Evolutionary conservation across 2,329 filamentous ascomycete species (phyloP).

Genomic region (Trichophyton equinum): DNA sequence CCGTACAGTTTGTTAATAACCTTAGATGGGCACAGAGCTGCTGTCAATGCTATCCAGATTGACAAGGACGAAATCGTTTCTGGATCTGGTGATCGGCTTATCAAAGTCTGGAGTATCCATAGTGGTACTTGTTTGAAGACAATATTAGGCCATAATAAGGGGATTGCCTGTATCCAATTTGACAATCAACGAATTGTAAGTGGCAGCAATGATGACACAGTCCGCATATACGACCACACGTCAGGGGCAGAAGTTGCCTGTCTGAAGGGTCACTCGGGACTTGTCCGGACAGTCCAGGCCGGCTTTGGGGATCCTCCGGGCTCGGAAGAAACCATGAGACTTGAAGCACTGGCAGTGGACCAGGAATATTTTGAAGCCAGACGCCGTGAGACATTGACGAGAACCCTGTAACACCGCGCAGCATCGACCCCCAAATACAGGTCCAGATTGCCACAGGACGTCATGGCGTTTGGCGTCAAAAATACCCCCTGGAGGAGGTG

Average conservation of each 20-base stretch:
- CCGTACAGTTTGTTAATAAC: conserved; percentile 67
- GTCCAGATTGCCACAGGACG: conserved; percentile 60
- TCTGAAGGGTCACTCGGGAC: conserved; percentile 64
- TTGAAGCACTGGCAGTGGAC: conserved; percentile 62
- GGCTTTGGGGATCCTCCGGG: conserved; percentile 83
- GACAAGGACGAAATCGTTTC: conserved; percentile 78
- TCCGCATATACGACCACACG: conserved; percentile 83
- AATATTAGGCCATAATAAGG: conserved; percentile 78
- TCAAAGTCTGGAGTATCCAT: conserved; percentile 90
- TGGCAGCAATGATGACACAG: conserved; percentile 89
- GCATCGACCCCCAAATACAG: conserved; percentile 50
- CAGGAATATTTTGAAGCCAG: conserved; percentile 54
- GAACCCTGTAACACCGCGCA: conserved; percentile 38
- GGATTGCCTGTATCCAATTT: conserved; percentile 95
- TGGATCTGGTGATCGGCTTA: conserved; percentile 81
- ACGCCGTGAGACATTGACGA: conserved; percentile 29
- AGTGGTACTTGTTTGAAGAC: conserved; percentile 64
- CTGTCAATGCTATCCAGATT: conserved; percentile 93
- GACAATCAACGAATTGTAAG: conserved; percentile 88
- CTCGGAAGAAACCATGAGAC: conserved; percentile 59
- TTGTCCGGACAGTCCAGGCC: conserved; percentile 90
- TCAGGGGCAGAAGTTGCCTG: conserved; percentile 83
- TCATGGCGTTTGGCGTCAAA: conserved; percentile 69
- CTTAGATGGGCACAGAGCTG: conserved; percentile 73
- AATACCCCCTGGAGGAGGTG: conserved; percentile 79